Base-by-base conservation (phyloP, 2,329 filamentous ascomycete genomes). In the Hypoxylon sp. region DNA sequence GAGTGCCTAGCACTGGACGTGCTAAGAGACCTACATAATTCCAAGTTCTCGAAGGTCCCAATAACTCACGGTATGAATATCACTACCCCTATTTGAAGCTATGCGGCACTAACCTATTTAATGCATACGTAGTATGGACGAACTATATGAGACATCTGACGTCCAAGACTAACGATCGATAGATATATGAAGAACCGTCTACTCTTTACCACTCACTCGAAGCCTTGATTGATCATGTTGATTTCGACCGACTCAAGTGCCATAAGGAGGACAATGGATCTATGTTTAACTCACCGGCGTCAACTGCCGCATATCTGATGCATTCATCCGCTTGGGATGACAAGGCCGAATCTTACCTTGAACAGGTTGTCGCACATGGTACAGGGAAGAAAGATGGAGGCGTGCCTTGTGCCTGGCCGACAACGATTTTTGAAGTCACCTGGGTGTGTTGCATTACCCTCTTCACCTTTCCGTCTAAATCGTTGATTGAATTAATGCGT, bases 321-420 rank as follows among this genome's bases (percentile, higher is more conserved):
- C 20, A 52, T 41, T 1, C 13, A 22, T 37, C 34, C 6, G 10
- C 7, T 8, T 64, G 61, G 61, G 56, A 64, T 53, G 19, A 26
- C 11, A 3, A 13, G 8, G 60, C 60, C 1, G 60, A 63, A 22
- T 1, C 1, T 0, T 64, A 64, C 26, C 56, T 64, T 19, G 17
- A 48, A n/a, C 6, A 49, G 4, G 53, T 24, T n/a, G 8, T 59
- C 11, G 5, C 10, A n/a, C 3, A 24, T 17, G 19, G 44, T 2
- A 49, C 26, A 15, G 53, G 48, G 3, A 6, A 37, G 1, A 28
- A 37, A 1, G 6, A 13, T 28, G 64, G 60, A 4, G n/a, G 60
- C 32, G 56, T 61, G 8, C 64, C 56, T 11, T 19, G 43, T 19
- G 64, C 64, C 0, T 67, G 49, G 52, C 64, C 64, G 1, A 56